Base-by-base conservation (phyloP, 2,329 filamentous ascomycete genomes). In the Dactylellina leptospora region DNA sequence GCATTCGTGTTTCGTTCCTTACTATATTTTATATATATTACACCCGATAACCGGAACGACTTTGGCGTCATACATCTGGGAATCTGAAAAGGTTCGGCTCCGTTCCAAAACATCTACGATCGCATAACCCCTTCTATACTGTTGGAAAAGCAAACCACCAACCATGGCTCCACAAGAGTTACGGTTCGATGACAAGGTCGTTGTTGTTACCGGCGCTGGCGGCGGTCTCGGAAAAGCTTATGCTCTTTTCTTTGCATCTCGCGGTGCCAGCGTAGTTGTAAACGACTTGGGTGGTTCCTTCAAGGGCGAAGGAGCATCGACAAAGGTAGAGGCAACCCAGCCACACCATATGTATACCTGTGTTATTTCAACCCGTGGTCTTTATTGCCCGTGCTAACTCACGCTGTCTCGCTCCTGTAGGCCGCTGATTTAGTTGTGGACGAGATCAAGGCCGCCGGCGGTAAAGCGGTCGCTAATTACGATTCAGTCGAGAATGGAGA, bases 391-490 rank as follows among this genome's bases (percentile, higher is more conserved):
- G 2, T 36, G n/a, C n/a, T 36, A 36, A 2, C n/a, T 10, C n/a
- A 10, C 2, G 10, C n/a, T 4, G 10, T 36, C n/a, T 36, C n/a
- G 10, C 30, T 62, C n/a, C 47, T 36, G 23, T 74, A 93, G 90
- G 88, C 90, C 74, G 91, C 91, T 77, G 91, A 96, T 85, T 85
- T 88, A 48, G 90, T 93, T 70, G 90, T 93, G 79, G 83, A 91
- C 77, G 88, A 92, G 82, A 93, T 93, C 81, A 92, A 89, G 81
- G 85, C 88, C 79, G 90, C 89, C 58, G 95, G 95, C 80, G 95
- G 95, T 81, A 96, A 96, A 82, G 95, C 95, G 71, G 93, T 96
- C 53, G 92, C 93, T 81, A 97, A 97, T 86, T 97, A 97, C 85
- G 90, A 99, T 83, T 88, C 87, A 80, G 93, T 96, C 82, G 91